phyloP scores from a whole-genome alignment of 2,329 filamentous ascomycete species.

The Chaetothyriales sp. region DNA sequence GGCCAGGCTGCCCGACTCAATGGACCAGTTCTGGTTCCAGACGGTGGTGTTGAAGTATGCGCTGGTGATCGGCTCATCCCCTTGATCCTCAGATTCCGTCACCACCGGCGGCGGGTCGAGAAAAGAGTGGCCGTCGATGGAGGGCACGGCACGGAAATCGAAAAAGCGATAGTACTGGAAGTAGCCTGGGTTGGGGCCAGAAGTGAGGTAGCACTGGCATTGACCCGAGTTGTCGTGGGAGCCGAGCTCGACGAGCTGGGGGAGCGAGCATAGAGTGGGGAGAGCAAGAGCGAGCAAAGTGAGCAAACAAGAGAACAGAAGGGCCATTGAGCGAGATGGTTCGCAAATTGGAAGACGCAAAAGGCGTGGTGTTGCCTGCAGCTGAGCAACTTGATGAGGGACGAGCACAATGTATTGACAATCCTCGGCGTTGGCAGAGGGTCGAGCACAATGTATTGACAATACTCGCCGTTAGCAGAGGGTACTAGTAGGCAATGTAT shows the following conservation, averaged over 20 bases:
- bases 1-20: conserved; percentile 30
- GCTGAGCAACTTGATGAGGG: neutral
- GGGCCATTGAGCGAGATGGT: neutral
- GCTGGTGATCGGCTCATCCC: conserved; percentile 14
- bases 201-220: conserved; percentile 37
- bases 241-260: neutral
- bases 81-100: conserved; percentile 13
- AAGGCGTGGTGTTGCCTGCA: too few species aligned
- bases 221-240: conserved; percentile 6
- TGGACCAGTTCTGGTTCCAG: conserved; percentile 27
- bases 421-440: too few species aligned
- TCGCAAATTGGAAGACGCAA: neutral
- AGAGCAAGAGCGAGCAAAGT: neutral
- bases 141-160: conserved; percentile 34
- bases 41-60: conserved; percentile 23
- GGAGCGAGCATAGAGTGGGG: neutral
- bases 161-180: conserved; percentile 40
- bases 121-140: conserved; percentile 11
- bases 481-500: too few species aligned
- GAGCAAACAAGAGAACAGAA: neutral
- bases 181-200: conserved; percentile 28
- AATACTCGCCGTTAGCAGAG: too few species aligned
- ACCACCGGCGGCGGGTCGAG: conserved; percentile 17
- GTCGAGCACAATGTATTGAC: too few species aligned
- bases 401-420: too few species aligned